Conservation (phyloP, 441 rosid species). For the Gossypium aridum region DNA sequence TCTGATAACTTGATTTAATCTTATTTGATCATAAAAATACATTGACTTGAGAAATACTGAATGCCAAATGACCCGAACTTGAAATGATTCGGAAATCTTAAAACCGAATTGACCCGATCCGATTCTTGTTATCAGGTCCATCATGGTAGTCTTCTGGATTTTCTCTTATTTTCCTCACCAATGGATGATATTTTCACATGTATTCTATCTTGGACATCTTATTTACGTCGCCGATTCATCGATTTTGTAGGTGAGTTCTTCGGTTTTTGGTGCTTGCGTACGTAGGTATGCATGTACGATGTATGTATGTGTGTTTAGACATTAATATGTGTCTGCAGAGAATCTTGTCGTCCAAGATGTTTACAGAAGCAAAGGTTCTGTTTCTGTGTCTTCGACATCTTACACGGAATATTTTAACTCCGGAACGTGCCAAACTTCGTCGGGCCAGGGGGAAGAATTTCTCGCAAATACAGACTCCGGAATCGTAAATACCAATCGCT, state of each 20-base stretch:
- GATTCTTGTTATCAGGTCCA: slow-evolving; percentile 31
- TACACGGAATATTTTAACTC: not conserved
- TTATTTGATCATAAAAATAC: too few relatives aligned
- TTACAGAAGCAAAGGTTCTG: not conserved
- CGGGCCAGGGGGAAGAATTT: slow-evolving; percentile 8
- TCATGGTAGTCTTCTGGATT: slow-evolving; percentile 27
- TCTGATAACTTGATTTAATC: too few relatives aligned
- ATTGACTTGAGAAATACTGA: too few relatives aligned
- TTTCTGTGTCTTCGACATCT: not conserved
- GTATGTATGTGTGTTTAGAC: not conserved
- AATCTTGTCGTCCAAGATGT: slow-evolving; percentile 13
- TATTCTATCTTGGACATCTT: slow-evolving; percentile 33
- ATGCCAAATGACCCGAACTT: too few relatives aligned
- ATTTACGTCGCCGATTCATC: slow-evolving; percentile 28
- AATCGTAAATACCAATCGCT: not conserved
- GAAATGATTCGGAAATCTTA: too few relatives aligned
- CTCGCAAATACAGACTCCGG: not conserved
- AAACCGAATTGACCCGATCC: slow-evolving; percentile 1
- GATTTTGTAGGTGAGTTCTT: slow-evolving; percentile 44
- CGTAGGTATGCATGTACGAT: too few relatives aligned
- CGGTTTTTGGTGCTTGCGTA: not conserved
- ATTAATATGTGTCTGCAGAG: slow-evolving; percentile 7
- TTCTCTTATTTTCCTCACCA: slow-evolving; percentile 25
- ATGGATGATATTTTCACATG: slow-evolving; percentile 30
- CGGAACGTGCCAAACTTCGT: not conserved